Base-by-base conservation (phyloP, 306 rosid genomes). In the Abrus pulchellus region DNA sequence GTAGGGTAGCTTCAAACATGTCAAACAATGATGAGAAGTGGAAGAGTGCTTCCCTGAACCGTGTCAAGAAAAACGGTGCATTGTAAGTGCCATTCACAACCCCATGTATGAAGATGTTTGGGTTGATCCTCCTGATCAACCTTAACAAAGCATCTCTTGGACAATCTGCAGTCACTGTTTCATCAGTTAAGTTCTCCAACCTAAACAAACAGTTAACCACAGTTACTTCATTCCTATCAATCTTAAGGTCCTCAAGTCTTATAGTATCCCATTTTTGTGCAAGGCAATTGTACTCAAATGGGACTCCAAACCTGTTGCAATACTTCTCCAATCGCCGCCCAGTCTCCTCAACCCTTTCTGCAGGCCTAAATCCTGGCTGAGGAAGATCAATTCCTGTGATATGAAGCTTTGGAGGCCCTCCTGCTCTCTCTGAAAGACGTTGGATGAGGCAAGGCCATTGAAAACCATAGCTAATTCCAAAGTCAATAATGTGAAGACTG, bases 381-480 rank as follows among this genome's bases (percentile, higher is more conserved):
- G 97, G 97, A 57, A 90, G 63, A 79, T 92, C 98, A 33, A 94
- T 82, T 59, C 96, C 91, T 0, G 97, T 92, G 13, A 93, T 76
- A 0, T 88, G 90, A 70, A 93, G 83, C 84, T 4, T 86, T 6
- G 98, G 94, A 59, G 98, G 92, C 5, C 98, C 94, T 0, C 88
- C 90, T 0, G 45, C 44, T 44, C 91, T 89, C 30, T 85, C 82
- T 1, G 98, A 86, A 75, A 93, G 98, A 47, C 81, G 77, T 3
- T 93, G 93, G 69, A 93, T 90, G 41, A 93, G 91, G 79, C 87
- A 88, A 7, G 98, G 98, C 97, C 98, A 93, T 53, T 93, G 94
- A 81, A 77, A 91, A 68, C 97, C 98, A 61, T 93, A 91, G 63
- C 80, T 85, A 52, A 91, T 72, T n/a, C 98, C 98, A 53, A 93